These are phyloP conservation scores for Avicennia marina DNA, from an alignment of 257 asterid species.

Conservation along the genomic window DNA sequence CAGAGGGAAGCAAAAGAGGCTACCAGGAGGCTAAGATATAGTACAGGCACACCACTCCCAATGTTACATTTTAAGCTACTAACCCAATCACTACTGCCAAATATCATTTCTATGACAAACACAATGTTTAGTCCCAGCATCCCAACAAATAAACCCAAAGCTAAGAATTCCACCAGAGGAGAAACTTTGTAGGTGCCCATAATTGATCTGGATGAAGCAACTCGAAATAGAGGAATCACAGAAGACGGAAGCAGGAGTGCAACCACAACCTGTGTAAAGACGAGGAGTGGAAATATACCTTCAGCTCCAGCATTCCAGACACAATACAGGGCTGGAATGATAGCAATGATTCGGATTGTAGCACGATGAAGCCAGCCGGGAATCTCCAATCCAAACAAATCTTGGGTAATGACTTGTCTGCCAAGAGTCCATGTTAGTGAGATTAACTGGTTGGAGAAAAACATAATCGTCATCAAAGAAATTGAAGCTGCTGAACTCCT, in stretches of 20 bases:
- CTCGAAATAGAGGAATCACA: slow-evolving; percentile 77
- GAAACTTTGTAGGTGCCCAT: slow-evolving; percentile 73
- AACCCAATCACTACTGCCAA: slow-evolving; percentile 93
- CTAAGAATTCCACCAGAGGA: slow-evolving; percentile 51
- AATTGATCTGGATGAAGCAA: slow-evolving; percentile 77
- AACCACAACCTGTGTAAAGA: slow-evolving; percentile 75
- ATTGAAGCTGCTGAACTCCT: slow-evolving; percentile 60
- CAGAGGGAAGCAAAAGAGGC: slow-evolving; percentile 53
- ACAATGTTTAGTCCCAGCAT: slow-evolving; percentile 67
- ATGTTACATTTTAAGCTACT: slow-evolving; percentile 68
- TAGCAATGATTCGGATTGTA: slow-evolving; percentile 73
- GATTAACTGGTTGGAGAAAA: slow-evolving; percentile 69
- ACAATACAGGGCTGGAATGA: slow-evolving; percentile 80
- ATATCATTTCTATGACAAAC: slow-evolving; percentile 80
- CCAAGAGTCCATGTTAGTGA: slow-evolving; percentile 79
- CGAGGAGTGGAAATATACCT: slow-evolving; percentile 76
- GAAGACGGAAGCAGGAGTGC: slow-evolving; percentile 95
- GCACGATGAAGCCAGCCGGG: slow-evolving; percentile 96
- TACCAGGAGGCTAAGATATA: slow-evolving; percentile 59
- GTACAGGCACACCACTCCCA: slow-evolving; percentile 53
- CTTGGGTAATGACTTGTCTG: slow-evolving; percentile 52
- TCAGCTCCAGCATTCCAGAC: slow-evolving; percentile 87
- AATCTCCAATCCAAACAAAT: slow-evolving; percentile 66
- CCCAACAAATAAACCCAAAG: slow-evolving; percentile 56
- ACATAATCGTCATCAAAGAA: slow-evolving; percentile 47